phyloP scores from a whole-genome alignment of 441 rosid genomes.

The Mallotus japonicus region DNA sequence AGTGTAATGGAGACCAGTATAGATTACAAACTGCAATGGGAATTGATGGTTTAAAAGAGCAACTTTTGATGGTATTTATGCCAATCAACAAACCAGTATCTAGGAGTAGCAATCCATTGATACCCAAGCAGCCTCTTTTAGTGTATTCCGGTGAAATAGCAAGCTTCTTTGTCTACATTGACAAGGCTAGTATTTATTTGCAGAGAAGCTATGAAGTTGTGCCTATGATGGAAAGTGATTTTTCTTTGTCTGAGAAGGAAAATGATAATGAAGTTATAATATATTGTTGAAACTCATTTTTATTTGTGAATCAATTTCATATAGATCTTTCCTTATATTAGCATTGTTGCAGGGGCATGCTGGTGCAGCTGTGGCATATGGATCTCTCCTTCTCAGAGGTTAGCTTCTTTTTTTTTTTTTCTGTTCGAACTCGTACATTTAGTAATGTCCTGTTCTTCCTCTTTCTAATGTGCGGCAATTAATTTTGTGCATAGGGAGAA shows the following conservation, averaged over 20 bases:
- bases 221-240: neutral
- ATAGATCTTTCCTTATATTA: slow-evolving; percentile 10
- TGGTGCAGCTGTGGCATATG: slow-evolving; percentile 92
- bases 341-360: slow-evolving; percentile 66
- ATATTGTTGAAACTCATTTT: neutral
- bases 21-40: no score
- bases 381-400: slow-evolving; percentile 93
- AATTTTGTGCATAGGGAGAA: neutral
- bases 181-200: neutral
- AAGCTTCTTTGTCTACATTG: neutral
- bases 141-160: neutral
- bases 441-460: neutral
- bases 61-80: no score
- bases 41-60: no score
- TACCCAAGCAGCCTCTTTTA: neutral
- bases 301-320: neutral
- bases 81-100: no score
- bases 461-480: neutral
- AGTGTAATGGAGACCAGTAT: no score
- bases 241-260: slow-evolving; percentile 1
- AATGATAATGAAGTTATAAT: neutral
- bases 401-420: slow-evolving; percentile 21
- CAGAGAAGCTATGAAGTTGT: neutral
- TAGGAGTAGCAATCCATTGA: neutral
- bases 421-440: neutral